A percentile compares a stretch with the other conserved stretches of the same genome.
Conservation (phyloP, 1,284 basidiomycete species). For the Melampsora occidentalis region DNA sequence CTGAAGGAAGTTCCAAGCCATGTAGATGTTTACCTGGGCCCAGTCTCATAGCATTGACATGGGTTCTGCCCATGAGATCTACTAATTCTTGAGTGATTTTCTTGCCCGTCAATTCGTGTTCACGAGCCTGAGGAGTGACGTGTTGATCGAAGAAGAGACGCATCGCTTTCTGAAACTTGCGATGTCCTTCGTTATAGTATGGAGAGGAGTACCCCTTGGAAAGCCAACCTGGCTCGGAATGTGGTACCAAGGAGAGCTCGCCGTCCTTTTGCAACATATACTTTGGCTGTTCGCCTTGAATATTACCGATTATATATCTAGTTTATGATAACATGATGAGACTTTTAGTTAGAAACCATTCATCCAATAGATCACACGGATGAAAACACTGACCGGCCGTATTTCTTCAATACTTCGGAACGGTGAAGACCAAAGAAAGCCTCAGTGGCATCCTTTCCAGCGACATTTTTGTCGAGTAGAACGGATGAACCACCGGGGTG, state of each 20-base stretch:
- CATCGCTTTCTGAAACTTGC: slow-evolving; percentile 46
- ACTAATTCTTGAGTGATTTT: slow-evolving; percentile 52
- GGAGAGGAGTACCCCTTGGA: slow-evolving; percentile 73
- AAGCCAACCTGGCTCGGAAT: slow-evolving; percentile 81
- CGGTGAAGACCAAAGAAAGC: slow-evolving; percentile 79
- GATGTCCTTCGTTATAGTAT: slow-evolving; percentile 70
- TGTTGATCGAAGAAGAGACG: slow-evolving; percentile 50
- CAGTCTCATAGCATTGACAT: slow-evolving; percentile 83
- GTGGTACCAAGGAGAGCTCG: slow-evolving; percentile 67
- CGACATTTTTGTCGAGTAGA: slow-evolving; percentile 70
- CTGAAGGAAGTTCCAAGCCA: slow-evolving; percentile 75
- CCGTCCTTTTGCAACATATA: slow-evolving; percentile 63
- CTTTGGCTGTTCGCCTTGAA: slow-evolving; percentile 64
- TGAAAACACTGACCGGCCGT: slow-evolving; percentile 69
- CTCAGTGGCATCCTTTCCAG: slow-evolving; percentile 78
- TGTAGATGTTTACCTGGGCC: slow-evolving; percentile 74
- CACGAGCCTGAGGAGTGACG: slow-evolving; percentile 50
- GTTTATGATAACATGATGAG: slow-evolving; percentile 40
- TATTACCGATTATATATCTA: slow-evolving; percentile 50
- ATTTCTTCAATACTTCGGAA: slow-evolving; percentile 71
- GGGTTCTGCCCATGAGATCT: slow-evolving; percentile 54
- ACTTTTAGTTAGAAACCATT: neutral
- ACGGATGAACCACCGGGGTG: slow-evolving; percentile 79
- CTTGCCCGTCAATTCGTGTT: slow-evolving; percentile 52
- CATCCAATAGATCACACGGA: neutral